Base-by-base conservation (phyloP, 768 basidiomycete genomes). In the Termitomyces sp. region DNA sequence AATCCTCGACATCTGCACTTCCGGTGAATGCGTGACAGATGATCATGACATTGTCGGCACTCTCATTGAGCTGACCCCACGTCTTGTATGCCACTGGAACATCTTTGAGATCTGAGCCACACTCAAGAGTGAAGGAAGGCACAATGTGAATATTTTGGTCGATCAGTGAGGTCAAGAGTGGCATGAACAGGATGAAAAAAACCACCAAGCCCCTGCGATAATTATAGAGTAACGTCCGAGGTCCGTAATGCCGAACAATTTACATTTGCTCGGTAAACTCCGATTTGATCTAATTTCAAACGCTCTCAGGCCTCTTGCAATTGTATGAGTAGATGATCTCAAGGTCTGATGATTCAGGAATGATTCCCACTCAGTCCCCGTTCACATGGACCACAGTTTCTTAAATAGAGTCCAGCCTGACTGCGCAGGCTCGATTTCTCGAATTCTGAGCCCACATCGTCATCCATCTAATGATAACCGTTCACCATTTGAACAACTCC, bases 1-100 rank as follows among this genome's bases (percentile, higher is more conserved):
- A 99, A 70, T 99, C 96, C 67, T 96, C 91, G 16, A 98, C 95
- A 67, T 98, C 97, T 23, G 94, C 89, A 63, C 92, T 94, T 7
- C 96, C 97, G 0, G 96, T 98, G 60, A 99, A 88, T 0, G 97
- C 96, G 73, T 99, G 97, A 66, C 96, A 98, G 55, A 99, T 95
- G 62, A 99, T 80, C 93, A 99, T 93, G 56, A 88, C 94, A 73
- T 99, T 98, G 66, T 96, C 88, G 59, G 68, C 79, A 0, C 72
- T 63, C 39, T 80, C 75, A 69, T 97, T 97, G 27, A 98, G 78
- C 51, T 73, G 78, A 0, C 97, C 96, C 96, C 97, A 98, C 0
- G 95, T 96, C 72, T 95, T 96, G 80, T 94, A 98, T 0, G 92
- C 95, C 3, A 98, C 85, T 0, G 94, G 91, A 0, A 89, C 90